Percentiles rank a stretch among this genome's conserved stretches.
Conservation (phyloP, 1,284 basidiomycete genomes). For the Schizopora paradoxa region DNA sequence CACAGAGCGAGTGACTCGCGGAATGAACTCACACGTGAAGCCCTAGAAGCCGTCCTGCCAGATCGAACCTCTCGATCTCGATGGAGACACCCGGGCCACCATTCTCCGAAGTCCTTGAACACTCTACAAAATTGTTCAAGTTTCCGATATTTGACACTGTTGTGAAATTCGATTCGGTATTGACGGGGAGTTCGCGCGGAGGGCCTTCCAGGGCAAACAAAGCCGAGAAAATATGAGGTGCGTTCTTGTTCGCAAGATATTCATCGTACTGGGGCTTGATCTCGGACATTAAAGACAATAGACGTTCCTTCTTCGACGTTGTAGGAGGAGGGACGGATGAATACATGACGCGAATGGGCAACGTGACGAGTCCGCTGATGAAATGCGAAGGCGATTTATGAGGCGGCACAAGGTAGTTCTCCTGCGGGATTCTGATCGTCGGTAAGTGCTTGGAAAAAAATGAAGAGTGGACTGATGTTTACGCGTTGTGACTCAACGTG, state of each 20-base stretch:
- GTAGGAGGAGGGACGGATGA: no score
- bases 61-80: no score
- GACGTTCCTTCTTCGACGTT: background rate
- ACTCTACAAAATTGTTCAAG: slow-evolving; percentile 1
- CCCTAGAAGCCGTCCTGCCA: no score
- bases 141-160: slow-evolving; percentile 3
- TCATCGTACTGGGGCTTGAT: background rate
- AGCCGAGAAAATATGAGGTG: background rate
- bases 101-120: no score
- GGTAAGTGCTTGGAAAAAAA: background rate
- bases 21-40: no score
- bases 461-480: background rate
- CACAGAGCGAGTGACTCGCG: no score
- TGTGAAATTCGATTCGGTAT: no score
- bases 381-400: slow-evolving; percentile 4
- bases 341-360: background rate
- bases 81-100: no score
- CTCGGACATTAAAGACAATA: background rate
- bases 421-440: slow-evolving; percentile 1
- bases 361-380: background rate
- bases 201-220: background rate
- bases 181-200: no score
- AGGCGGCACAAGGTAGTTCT: slow-evolving; percentile 4
- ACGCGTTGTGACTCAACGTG: slow-evolving; percentile 1
- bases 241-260: background rate